Evolutionary conservation across 371 early-diverging fungal species (phyloP).

Genomic region (Apophysomyces elegans): DNA sequence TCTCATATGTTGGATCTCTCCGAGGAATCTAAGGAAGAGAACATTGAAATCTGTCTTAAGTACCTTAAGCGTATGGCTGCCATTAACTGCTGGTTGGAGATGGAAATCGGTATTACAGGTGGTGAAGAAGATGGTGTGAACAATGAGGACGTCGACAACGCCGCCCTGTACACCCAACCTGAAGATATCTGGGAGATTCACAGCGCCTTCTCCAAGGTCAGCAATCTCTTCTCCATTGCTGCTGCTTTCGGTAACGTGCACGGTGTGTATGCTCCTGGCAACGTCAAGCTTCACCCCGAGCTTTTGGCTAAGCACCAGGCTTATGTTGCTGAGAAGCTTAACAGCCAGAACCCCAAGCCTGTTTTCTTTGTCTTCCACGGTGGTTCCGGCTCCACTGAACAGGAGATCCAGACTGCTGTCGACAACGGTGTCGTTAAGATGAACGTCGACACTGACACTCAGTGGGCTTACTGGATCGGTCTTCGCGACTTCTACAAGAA

Average conservation of each 20-base stretch:
- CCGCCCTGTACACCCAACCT: conserved; percentile 88
- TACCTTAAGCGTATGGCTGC: conserved; percentile 88
- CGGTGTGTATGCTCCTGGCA: conserved; percentile 92
- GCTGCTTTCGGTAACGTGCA: conserved; percentile 92
- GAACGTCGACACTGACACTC: conserved; percentile 88
- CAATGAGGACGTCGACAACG: conserved; percentile 87
- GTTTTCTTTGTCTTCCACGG: conserved; percentile 95
- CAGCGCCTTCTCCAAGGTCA: conserved; percentile 76
- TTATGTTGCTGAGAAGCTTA: conserved; percentile 73
- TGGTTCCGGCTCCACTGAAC: conserved; percentile 84
- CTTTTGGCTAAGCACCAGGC: conserved; percentile 88
- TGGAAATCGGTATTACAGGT: conserved; percentile 96
- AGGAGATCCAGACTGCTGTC: conserved; percentile 86
- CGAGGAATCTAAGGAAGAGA: conserved; percentile 88
- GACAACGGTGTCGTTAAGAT: conserved; percentile 89
- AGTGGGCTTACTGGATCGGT: conserved; percentile 84
- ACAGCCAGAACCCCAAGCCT: conserved; percentile 66
- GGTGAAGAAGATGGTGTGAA: conserved; percentile 96
- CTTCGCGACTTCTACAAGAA: conserved; percentile 71
- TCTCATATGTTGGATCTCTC: conserved; percentile 96
- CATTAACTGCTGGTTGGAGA: conserved; percentile 85
- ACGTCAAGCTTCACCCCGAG: conserved; percentile 88
- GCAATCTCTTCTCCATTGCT: conserved; percentile 86
- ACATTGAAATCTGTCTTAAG: conserved; percentile 84
- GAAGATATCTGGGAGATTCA: conserved; percentile 93